Evolutionary conservation across 2,329 filamentous ascomycete genomes (phyloP), one percentile per base, ranked within the genome.

Genomic region (Zalaria obscura): DNA sequence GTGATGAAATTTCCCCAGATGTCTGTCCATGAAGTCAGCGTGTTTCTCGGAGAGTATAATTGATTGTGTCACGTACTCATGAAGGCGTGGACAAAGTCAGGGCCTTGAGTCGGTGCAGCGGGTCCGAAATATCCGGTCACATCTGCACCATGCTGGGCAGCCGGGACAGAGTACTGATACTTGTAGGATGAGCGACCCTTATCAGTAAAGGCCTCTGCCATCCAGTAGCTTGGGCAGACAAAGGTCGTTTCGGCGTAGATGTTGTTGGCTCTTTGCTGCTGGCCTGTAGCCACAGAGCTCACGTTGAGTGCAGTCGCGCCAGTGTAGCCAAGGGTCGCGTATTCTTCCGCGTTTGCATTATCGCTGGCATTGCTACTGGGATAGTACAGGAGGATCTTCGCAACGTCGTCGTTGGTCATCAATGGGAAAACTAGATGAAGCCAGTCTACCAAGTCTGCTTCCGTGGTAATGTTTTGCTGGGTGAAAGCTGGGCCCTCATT

Each of bases 221-320:
- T 56, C 71, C 70, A 75, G 53, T 74, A 73, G 0, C 67, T 64
- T 0, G 71, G 66, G 50, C 73, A 76, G 35, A 68, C 60, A 44
- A 76, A 75, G 2, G 69, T 70, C 1, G 66, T 61, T 53, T 78
- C 73, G 35, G 66, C 70, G 46, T 69, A 70, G 38, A 76, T 66
- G 50, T 73, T 70, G 44, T 61, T 55, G 11, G 63, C 67, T 11
- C 66, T 62, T 48, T 76, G 71, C 46, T 74, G 70, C 50, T 71
- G 69, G 28, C 72, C 72, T 2, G 62, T 65, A 2, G 60, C 69
- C 35, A 63, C 61, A 25, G 60, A 58, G 9, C 66, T 69, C 34
- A 69, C 61, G 29, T 68, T 69, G n/a, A 73, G 55, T 2, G 71
- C 69, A 4, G 62, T 73, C 1, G 62, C 59, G 3, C 58, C 54